phyloP scores from a whole-genome alignment of 495 filamentous ascomycete species.

The Daldinia vernicosa region DNA sequence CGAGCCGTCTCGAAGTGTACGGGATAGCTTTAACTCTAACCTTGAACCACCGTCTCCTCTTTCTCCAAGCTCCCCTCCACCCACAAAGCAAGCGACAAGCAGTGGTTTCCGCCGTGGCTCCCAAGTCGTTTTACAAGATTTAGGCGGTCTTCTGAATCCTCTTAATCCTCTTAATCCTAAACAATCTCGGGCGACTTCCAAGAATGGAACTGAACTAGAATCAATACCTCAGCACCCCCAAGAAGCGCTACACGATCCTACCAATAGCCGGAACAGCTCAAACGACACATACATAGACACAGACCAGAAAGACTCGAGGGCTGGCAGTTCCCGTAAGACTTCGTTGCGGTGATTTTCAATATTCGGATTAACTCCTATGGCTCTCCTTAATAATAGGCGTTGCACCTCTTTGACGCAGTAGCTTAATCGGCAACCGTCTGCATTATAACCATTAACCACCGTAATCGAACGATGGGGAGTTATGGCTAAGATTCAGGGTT shows the following conservation, averaged over 20 bases:
- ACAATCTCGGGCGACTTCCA: constrained; percentile 37
- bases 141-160: constrained; percentile 61
- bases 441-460: neutral
- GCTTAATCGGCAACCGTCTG: neutral
- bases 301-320: constrained; percentile 8
- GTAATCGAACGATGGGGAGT: neutral
- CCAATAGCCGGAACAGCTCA: constrained; percentile 40
- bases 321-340: neutral
- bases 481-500: too few species aligned
- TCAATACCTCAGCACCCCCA: constrained; percentile 50
- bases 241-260: constrained; percentile 26
- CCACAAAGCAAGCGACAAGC: constrained; percentile 46
- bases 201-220: constrained; percentile 47
- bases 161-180: constrained; percentile 43
- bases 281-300: constrained; percentile 64
- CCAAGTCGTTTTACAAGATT: constrained; percentile 65
- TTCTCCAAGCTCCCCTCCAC: constrained; percentile 40
- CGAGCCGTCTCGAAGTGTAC: constrained; percentile 41
- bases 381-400: neutral
- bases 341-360: neutral
- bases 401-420: neutral
- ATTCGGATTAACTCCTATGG: neutral
- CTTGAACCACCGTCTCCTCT: constrained; percentile 45
- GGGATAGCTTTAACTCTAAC: constrained; percentile 49
- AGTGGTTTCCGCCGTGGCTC: constrained; percentile 57